Percentiles rank a stretch among this genome's conserved stretches.
Conservation (phyloP, 108 stramenopile genomes). For the Skeletonema costatum region DNA sequence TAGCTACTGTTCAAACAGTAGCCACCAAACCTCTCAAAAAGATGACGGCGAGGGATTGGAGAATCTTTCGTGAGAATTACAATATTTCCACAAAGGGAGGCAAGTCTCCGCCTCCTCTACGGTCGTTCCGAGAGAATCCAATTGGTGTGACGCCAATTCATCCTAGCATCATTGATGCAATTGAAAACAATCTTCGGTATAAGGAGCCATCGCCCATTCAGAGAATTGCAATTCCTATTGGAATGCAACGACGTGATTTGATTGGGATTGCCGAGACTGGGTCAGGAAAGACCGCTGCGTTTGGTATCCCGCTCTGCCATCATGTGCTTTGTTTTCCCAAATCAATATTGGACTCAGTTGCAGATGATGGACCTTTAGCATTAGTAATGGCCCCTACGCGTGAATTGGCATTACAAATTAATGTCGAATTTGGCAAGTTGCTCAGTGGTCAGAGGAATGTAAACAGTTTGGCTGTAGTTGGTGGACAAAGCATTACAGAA, state of each 20-base stretch:
- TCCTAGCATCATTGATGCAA: slow-evolving; percentile 64
- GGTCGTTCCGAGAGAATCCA: slow-evolving; percentile 80
- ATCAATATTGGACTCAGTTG: slow-evolving; percentile 54
- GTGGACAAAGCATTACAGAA: slow-evolving; percentile 90
- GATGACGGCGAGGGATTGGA: slow-evolving; percentile 97
- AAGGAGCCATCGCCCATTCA: slow-evolving; percentile 96
- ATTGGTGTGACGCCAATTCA: slow-evolving; percentile 58
- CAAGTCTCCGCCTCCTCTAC: slow-evolving; percentile 85
- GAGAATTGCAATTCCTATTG: slow-evolving; percentile 92
- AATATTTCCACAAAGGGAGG: slow-evolving; percentile 96
- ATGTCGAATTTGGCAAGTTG: slow-evolving; percentile 88
- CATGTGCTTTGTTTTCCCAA: slow-evolving; percentile 79
- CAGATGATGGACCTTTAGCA: slow-evolving; percentile 93
- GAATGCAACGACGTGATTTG: slow-evolving; percentile 93
- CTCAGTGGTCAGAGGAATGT: slow-evolving; percentile 49
- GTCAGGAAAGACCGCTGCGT: slow-evolving; percentile 93
- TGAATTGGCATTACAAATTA: slow-evolving; percentile 95
- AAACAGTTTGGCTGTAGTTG: slow-evolving; percentile 76
- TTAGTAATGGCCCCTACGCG: slow-evolving; percentile 96
- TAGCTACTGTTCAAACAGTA: slow-evolving; percentile 51
- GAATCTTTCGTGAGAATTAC: slow-evolving; percentile 97
- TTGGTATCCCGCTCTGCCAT: slow-evolving; percentile 90
- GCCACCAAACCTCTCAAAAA: slow-evolving; percentile 74
- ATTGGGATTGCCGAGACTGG: slow-evolving; percentile 99
- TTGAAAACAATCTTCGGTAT: slow-evolving; percentile 70